phyloP scores from a whole-genome alignment of 164 flowering plant genomes.

The Macadamia tetraphylla region DNA sequence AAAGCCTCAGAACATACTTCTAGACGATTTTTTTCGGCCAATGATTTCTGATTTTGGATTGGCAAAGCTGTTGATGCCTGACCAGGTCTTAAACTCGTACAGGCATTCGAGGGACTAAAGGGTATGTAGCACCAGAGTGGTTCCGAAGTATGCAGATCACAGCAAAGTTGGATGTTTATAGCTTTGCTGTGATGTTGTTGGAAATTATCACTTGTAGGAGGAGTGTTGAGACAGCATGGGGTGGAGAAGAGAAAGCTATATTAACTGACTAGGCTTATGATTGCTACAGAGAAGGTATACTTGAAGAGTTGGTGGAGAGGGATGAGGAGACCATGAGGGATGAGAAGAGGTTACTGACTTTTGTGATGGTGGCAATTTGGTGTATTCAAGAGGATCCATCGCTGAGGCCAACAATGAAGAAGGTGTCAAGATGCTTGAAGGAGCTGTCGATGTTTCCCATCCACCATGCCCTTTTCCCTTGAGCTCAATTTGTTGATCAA shows the following conservation, averaged over 20 bases:
- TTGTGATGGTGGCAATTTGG: constrained; percentile 1
- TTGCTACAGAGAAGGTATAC: background rate
- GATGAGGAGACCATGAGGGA: constrained; percentile 1
- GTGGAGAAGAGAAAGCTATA: background rate
- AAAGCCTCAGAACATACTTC: no score
- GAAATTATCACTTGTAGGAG: constrained; percentile 5
- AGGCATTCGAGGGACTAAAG: constrained; percentile 12
- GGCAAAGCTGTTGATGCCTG: background rate
- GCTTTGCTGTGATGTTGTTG: constrained; percentile 5
- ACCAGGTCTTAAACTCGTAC: constrained; percentile 6
- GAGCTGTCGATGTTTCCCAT: background rate
- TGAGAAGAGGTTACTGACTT: constrained; percentile 3
- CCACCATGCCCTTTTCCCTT: no score
- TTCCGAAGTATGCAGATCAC: background rate
- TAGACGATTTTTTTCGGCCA: background rate
- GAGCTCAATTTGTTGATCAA: no score
- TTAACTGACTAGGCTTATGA: constrained; percentile 8
- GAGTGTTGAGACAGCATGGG: background rate
- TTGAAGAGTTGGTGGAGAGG: constrained; percentile 1
- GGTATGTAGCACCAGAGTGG: constrained; percentile 16
- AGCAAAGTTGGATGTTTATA: background rate
- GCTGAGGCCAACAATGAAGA: no score
- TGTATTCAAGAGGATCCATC: no score
- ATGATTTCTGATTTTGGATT: no score
- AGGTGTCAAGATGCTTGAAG: background rate